Evolutionary conservation across 2,329 filamentous ascomycete species (phyloP).

Genomic region (Scedosporium dehoogii): DNA sequence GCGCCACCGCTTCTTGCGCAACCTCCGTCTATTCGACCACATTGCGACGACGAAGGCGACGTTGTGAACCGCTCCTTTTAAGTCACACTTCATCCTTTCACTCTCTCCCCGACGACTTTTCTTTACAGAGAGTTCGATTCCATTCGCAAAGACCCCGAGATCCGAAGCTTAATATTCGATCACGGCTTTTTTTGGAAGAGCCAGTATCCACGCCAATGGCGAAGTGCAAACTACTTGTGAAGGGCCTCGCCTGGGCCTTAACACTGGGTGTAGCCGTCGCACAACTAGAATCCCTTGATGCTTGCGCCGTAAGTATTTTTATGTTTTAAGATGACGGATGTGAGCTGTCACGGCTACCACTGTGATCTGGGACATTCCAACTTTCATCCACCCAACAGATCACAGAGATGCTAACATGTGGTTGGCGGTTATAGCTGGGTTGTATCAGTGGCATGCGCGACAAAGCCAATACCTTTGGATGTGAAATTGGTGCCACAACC

Average conservation of each 20-base stretch:
- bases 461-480: constrained; percentile 6
- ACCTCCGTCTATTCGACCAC: no score
- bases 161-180: background rate
- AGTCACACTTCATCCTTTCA: no score
- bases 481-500: constrained; percentile 16
- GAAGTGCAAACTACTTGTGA: background rate
- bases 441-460: constrained; percentile 9
- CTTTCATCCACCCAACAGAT: background rate
- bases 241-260: background rate
- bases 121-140: background rate
- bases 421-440: constrained; percentile 6
- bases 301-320: background rate
- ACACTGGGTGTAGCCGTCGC: background rate
- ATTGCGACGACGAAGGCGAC: no score
- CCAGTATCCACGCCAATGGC: background rate
- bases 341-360: background rate
- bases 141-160: background rate
- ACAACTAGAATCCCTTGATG: background rate
- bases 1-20: no score
- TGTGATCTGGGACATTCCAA: background rate
- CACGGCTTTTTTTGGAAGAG: background rate
- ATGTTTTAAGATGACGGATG: background rate
- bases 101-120: background rate
- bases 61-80: no score
- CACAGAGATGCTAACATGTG: background rate